Conservation (phyloP, 176 grass and related monocot genomes). For the Puya raimondii region DNA sequence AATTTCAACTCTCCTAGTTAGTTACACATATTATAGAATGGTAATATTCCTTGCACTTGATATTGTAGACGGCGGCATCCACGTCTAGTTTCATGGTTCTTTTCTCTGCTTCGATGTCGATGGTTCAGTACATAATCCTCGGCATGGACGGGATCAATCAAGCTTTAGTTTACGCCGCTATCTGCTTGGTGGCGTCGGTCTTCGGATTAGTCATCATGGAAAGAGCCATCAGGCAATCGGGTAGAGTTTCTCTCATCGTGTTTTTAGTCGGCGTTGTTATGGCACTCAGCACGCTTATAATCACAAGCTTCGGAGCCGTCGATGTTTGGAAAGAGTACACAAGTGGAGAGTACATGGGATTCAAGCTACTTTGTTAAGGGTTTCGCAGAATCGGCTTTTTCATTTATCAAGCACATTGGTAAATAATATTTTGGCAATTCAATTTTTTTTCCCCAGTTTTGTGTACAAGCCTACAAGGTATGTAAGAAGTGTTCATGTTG, state of each 20-base stretch:
- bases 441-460: no score
- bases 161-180: conserved; percentile 33
- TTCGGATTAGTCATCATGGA: conserved; percentile 29
- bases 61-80: conserved; percentile 41
- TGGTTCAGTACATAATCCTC: conserved; percentile 67
- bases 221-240: conserved; percentile 35
- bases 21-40: neutral
- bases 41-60: no score
- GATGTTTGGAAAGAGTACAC: conserved; percentile 54
- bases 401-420: no score
- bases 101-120: conserved; percentile 77
- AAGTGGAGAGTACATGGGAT: conserved; percentile 66
- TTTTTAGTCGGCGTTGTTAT: conserved; percentile 54
- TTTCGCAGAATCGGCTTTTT: neutral
- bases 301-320: conserved; percentile 40
- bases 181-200: conserved; percentile 47
- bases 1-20: neutral
- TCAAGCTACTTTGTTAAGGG: conserved; percentile 53
- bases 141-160: conserved; percentile 45
- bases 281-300: conserved; percentile 56
- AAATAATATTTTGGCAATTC: no score
- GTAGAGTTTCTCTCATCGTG: conserved; percentile 55
- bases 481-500: no score
- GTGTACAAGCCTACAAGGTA: no score
- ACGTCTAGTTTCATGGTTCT: conserved; percentile 72